Conservation (phyloP, 192 early-diverging fungal genomes). For the Rhizophagus clarus region DNA sequence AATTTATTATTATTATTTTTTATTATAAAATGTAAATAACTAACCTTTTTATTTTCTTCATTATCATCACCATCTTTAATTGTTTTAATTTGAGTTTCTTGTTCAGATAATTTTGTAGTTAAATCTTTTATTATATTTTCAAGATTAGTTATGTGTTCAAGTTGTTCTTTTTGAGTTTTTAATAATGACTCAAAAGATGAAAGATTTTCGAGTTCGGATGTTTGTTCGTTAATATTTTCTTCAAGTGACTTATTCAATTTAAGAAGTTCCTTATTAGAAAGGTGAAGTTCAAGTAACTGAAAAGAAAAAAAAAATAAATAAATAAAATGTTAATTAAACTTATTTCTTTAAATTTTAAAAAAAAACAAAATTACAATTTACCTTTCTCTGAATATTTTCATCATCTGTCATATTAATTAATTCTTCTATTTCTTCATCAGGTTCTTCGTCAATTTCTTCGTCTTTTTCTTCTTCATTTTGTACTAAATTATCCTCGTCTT, state of each 20-base stretch:
- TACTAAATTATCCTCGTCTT: background rate
- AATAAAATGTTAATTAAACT: background rate
- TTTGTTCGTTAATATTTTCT: background rate
- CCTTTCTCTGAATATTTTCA: background rate
- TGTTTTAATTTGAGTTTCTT: background rate
- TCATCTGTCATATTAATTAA: background rate
- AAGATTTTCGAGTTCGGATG: background rate
- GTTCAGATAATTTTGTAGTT: background rate
- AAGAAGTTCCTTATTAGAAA: background rate
- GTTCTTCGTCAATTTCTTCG: background rate
- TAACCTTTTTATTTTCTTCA: background rate
- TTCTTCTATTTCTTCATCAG: background rate
- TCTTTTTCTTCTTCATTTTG: background rate
- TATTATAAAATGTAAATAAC: background rate
- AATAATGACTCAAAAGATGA: background rate
- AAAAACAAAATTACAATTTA: background rate
- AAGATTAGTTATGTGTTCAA: background rate
- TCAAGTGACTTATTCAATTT: background rate
- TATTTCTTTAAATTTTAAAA: background rate
- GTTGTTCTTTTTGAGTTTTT: background rate
- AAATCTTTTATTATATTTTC: background rate
- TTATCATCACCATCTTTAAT: background rate
- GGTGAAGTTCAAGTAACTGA: background rate
- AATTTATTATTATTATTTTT: too few species aligned
- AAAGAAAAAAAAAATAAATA: background rate